Evolutionary conservation across 2,329 filamentous ascomycete species (phyloP).

Genomic region (Epichloe scottii): DNA sequence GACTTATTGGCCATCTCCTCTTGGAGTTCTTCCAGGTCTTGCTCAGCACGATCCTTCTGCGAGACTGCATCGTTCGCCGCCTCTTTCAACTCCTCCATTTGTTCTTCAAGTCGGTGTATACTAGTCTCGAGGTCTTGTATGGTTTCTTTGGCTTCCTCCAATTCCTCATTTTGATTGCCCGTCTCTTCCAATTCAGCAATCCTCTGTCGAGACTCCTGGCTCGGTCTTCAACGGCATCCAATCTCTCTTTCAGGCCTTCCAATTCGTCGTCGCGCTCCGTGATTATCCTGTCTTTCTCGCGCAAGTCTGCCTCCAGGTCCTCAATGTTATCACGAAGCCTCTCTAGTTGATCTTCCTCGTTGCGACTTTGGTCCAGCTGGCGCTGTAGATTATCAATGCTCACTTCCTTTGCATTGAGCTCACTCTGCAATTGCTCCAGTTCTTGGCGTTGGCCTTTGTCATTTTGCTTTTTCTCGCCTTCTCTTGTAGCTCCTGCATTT

Average conservation of each 20-base stretch:
- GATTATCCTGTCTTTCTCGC: slow-evolving; percentile 62
- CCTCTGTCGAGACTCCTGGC: slow-evolving; percentile 42
- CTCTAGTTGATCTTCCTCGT: slow-evolving; percentile 46
- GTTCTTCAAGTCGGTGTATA: slow-evolving; percentile 39
- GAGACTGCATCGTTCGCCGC: slow-evolving; percentile 39
- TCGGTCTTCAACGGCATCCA: slow-evolving; percentile 42
- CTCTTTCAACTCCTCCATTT: slow-evolving; percentile 41
- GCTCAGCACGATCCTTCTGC: slow-evolving; percentile 45
- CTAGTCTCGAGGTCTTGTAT: slow-evolving; percentile 46
- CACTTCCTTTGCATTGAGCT: slow-evolving; percentile 44
- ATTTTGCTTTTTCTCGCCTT: slow-evolving; percentile 62
- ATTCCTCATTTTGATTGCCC: slow-evolving; percentile 35
- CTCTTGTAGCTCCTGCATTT: slow-evolving; percentile 73
- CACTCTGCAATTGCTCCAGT: slow-evolving; percentile 42
- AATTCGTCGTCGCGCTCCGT: slow-evolving; percentile 66
- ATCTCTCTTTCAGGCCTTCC: slow-evolving; percentile 48
- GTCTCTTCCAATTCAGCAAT: slow-evolving; percentile 45
- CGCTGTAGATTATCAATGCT: slow-evolving; percentile 49
- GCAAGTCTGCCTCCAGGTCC: slow-evolving; percentile 62
- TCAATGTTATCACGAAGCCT: slow-evolving; percentile 61
- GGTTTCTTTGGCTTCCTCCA: slow-evolving; percentile 43
- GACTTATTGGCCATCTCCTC: slow-evolving; percentile 73
- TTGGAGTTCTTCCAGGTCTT: slow-evolving; percentile 52
- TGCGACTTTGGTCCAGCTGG: slow-evolving; percentile 43
- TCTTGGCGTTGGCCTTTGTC: slow-evolving; percentile 56